Base-by-base conservation (phyloP, 2,329 filamentous ascomycete genomes). In the Aspergillus thermomutatus region DNA sequence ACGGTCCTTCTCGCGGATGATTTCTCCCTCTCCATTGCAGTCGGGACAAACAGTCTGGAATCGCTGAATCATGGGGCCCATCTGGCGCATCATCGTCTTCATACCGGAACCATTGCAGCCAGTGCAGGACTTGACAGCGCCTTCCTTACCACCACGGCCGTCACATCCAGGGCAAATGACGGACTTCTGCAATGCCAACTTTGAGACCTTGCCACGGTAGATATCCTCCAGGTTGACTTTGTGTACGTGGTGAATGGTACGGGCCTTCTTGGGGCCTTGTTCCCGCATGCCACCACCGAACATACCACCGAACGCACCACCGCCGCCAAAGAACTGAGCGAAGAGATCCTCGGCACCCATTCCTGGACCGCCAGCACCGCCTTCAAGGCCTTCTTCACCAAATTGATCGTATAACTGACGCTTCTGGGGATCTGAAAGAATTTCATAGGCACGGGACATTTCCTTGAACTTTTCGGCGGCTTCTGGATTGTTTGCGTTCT, bases 11-110 rank as follows among this genome's bases (percentile, higher is more conserved):
- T 97, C 93, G 72, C 91, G 91, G 76, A 99, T 93, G 64, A 89
- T 92, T 81, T 99, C 94, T 59, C 94, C 93, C 77, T 99, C 94
- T 62, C 95, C 95, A 68, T 94, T 93, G 76, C 94, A 99, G 79
- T 99, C 95, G 27, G 92, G 90, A 84, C 94, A 99, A 68, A 97
- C 92, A 28, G 93, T 97, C 83, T 99, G 94, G 87, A 99, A 99
- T 57, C 94, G 91, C 81, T 99, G 95, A 68, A 99, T 97, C 94
- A 99, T 99, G 58, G 94, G 94, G 52, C 94, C 94, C 92, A 99
- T 97, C 80, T 99, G 94, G 74, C 95, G 90, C 94, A 99, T 97
- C 93, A 99, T 97, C 43, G 91, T 97, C 89, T 97, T 97, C 90
- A 97, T 96, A 77, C 94, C 94, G 63, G 89, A 86, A 64, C 94